Evolutionary conservation across 2,329 filamentous ascomycete species (phyloP), one percentile per base, ranked within the genome.

Genomic region (Metarhizium brunneum): DNA sequence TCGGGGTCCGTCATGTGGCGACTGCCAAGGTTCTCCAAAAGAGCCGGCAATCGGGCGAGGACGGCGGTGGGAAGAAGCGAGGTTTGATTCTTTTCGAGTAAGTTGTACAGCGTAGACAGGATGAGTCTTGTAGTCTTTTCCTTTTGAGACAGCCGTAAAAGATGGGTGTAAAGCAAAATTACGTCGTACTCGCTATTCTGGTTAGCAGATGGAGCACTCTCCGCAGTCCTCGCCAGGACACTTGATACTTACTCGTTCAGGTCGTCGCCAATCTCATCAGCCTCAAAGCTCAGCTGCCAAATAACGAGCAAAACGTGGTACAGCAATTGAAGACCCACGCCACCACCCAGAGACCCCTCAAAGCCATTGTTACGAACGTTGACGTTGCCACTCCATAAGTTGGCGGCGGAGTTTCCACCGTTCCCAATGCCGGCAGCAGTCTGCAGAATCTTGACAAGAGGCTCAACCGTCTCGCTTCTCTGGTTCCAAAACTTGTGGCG

Each of bases 241-340:
- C 29, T 30, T 6, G n/a, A 20, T 6, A 73, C 86, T 65, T 79
- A 94, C 89, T 91, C 85, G 71, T 97, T 89, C 56, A 99, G 77
- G 47, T 92, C 91, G 58, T 86, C 81, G 42, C 83, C 83, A 65
- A 86, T 78, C 2, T 77, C 73, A 57, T 87, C 85, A 13, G 90
- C 90, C 69, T 97, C 94, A 62, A 99, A 99, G 67, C 91, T 96
- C 62, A 99, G 78, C 76, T 97, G 92, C 94, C 94, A 99, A 57
- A 99, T 76, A 13, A 95, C 92, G 52, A 99, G 79, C 25, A 99
- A 80, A 16, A 96, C 88, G 66, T 96, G 90, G 69, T 99, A 99
- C 45, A 99, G 80, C 45, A 97, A 81, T 70, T 99, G 94, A 45
- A 99, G 76, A 2, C 91, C 90, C 57, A 99, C 90, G 8, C 91